Evolutionary conservation across 1,139 yeast genomes (phyloP).

Genomic region (Pneumocystis murina): DNA sequence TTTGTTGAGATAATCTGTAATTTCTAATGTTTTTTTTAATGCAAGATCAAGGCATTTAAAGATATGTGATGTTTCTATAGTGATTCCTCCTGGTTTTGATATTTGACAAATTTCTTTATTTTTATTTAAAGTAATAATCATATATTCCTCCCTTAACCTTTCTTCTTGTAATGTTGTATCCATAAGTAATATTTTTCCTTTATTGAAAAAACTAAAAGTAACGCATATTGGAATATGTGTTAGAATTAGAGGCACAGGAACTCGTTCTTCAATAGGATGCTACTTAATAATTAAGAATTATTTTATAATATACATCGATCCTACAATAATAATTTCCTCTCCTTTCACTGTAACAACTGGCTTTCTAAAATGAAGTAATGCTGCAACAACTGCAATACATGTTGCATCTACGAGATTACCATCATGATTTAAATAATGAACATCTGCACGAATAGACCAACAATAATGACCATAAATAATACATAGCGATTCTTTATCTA

Average conservation of each 20-base stretch:
- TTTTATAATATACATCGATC: not conserved
- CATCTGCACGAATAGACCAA: slow-evolving; percentile 81
- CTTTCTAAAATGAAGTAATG: slow-evolving; percentile 62
- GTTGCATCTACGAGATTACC: slow-evolving; percentile 87
- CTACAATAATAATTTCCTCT: slow-evolving; percentile 35
- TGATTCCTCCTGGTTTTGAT: slow-evolving; percentile 78
- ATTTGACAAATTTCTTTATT: slow-evolving; percentile 84
- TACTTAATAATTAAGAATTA: not conserved
- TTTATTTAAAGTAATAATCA: slow-evolving; percentile 76
- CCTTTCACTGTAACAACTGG: slow-evolving; percentile 71
- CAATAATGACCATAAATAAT: slow-evolving; percentile 82
- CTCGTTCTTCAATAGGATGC: slow-evolving; percentile 55
- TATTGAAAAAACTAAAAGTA: slow-evolving; percentile 69
- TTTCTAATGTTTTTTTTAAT: slow-evolving; percentile 41
- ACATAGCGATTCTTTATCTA: slow-evolving; percentile 80
- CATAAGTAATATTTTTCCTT: slow-evolving; percentile 32
- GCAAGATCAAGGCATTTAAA: slow-evolving; percentile 60
- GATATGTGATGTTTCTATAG: slow-evolving; percentile 58
- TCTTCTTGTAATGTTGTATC: slow-evolving; percentile 78
- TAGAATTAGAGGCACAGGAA: slow-evolving; percentile 73
- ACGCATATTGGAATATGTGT: slow-evolving; percentile 83
- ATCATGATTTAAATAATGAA: slow-evolving; percentile 75
- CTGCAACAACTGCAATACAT: slow-evolving; percentile 80
- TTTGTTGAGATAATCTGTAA: slow-evolving; percentile 50
- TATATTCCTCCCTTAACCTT: slow-evolving; percentile 54